Evolutionary conservation across 169 alveolate genomes (phyloP).

Genomic region (Babesia microti): DNA sequence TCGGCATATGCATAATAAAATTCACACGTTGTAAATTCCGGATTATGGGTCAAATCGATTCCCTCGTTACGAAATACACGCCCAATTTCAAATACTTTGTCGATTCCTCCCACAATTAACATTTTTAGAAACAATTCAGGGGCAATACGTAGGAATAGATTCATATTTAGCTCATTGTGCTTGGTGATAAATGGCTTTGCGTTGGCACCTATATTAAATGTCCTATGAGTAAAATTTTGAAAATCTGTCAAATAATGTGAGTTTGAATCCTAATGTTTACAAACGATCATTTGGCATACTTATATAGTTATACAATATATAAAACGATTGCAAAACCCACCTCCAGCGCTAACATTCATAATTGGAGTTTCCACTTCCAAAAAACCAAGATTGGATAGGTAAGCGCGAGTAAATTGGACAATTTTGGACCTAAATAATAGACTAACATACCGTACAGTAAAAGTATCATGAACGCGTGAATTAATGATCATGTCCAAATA

Average conservation of each 20-base stretch:
- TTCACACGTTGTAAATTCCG: slow-evolving; percentile 98
- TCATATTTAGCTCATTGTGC: slow-evolving; percentile 91
- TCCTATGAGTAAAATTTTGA: neutral
- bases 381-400: slow-evolving; percentile 83
- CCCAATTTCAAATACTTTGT: slow-evolving; percentile 97
- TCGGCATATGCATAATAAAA: slow-evolving; percentile 94
- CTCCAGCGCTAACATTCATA: slow-evolving; percentile 93
- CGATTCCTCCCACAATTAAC: slow-evolving; percentile 94
- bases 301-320: too few relatives aligned
- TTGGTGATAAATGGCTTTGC: slow-evolving; percentile 97
- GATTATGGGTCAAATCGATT: slow-evolving; percentile 94
- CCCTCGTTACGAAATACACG: slow-evolving; percentile 98
- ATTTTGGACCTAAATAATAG: slow-evolving; percentile 63
- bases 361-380: slow-evolving; percentile 99
- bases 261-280: neutral
- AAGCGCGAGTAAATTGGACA: slow-evolving; percentile 64
- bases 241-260: neutral
- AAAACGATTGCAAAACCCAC: slow-evolving; percentile 47
- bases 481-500: slow-evolving; percentile 91
- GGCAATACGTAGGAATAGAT: slow-evolving; percentile 95
- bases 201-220: slow-evolving; percentile 71
- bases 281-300: neutral
- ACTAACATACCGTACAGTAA: slow-evolving; percentile 71
- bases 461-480: slow-evolving; percentile 70
- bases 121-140: slow-evolving; percentile 97